phyloP scores from a whole-genome alignment of 345 rosid genomes.

The Microthlaspi erraticum region DNA sequence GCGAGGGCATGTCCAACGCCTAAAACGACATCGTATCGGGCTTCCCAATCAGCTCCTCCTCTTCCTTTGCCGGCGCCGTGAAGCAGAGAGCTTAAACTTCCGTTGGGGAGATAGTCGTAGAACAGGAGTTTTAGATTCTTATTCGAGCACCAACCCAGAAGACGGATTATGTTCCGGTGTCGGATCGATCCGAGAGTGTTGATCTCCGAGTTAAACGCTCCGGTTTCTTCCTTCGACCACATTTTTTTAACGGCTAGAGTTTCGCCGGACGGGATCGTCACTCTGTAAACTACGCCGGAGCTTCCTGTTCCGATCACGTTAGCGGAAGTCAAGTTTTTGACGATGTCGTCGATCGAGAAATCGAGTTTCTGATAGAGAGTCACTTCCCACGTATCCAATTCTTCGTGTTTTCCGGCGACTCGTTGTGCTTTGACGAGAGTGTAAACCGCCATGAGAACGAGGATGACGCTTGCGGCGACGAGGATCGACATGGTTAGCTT shows the following conservation, averaged over 20 bases:
- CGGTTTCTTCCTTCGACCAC: slow-evolving; percentile 88
- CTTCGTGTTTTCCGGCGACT: slow-evolving; percentile 45
- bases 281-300: slow-evolving; percentile 92
- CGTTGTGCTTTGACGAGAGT: slow-evolving; percentile 55
- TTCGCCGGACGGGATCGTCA: slow-evolving; percentile 71
- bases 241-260: slow-evolving; percentile 87
- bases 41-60: slow-evolving; percentile 85
- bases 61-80: slow-evolving; percentile 78
- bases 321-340: slow-evolving; percentile 64
- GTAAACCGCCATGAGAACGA: slow-evolving; percentile 66
- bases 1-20: slow-evolving; percentile 92
- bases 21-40: slow-evolving; percentile 69
- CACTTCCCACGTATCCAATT: slow-evolving; percentile 70
- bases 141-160: slow-evolving; percentile 86
- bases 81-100: slow-evolving; percentile 88
- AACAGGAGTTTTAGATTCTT: slow-evolving; percentile 75
- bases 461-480: slow-evolving; percentile 62
- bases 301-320: slow-evolving; percentile 97
- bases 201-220: slow-evolving; percentile 85
- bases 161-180: slow-evolving; percentile 80
- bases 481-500: slow-evolving; percentile 68
- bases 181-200: slow-evolving; percentile 82
- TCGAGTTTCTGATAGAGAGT: slow-evolving; percentile 85
- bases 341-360: slow-evolving; percentile 73
- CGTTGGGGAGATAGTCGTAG: slow-evolving; percentile 92